Evolutionary conservation across 371 early-diverging fungal species (phyloP).

Genomic region (Mucor circinelloides): DNA sequence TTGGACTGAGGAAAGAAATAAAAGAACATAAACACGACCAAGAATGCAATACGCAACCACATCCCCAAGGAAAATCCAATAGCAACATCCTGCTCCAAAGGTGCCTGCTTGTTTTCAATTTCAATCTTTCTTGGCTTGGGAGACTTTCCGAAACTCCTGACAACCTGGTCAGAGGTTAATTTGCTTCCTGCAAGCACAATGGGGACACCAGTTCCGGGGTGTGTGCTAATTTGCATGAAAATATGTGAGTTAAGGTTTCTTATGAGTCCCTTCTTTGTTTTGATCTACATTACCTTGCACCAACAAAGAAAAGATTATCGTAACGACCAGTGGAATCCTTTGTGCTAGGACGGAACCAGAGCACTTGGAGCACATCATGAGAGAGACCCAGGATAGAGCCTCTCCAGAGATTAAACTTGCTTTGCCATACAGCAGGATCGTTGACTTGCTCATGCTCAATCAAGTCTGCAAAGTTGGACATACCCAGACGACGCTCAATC

Average conservation of each 20-base stretch:
- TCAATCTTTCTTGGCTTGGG: conserved; percentile 25
- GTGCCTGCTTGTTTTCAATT: not conserved
- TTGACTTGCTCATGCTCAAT: conserved; percentile 63
- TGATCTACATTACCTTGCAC: conserved; percentile 27
- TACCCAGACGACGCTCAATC: conserved; percentile 40
- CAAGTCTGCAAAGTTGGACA: conserved; percentile 40
- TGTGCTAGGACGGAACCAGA: conserved; percentile 63
- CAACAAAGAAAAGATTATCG: conserved; percentile 68
- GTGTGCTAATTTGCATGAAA: conserved; percentile 34
- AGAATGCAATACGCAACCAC: not conserved
- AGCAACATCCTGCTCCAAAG: not conserved
- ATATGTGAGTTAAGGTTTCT: not conserved
- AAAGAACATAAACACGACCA: conserved; percentile 8
- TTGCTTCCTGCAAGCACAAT: conserved; percentile 65
- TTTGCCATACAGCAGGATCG: conserved; percentile 59
- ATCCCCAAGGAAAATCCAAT: not conserved
- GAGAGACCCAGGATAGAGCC: conserved; percentile 66
- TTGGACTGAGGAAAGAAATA: conserved; percentile 6
- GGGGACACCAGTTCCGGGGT: conserved; percentile 74
- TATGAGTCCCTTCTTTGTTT: not conserved
- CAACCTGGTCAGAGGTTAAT: conserved; percentile 53
- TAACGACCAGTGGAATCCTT: conserved; percentile 53
- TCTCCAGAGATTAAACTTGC: conserved; percentile 63
- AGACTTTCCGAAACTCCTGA: conserved; percentile 32
- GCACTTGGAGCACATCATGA: conserved; percentile 60